Evolutionary conservation across 2,329 filamentous ascomycete genomes (phyloP), one percentile per base, ranked within the genome.

Genomic region (Aureobasidium melanogenum): DNA sequence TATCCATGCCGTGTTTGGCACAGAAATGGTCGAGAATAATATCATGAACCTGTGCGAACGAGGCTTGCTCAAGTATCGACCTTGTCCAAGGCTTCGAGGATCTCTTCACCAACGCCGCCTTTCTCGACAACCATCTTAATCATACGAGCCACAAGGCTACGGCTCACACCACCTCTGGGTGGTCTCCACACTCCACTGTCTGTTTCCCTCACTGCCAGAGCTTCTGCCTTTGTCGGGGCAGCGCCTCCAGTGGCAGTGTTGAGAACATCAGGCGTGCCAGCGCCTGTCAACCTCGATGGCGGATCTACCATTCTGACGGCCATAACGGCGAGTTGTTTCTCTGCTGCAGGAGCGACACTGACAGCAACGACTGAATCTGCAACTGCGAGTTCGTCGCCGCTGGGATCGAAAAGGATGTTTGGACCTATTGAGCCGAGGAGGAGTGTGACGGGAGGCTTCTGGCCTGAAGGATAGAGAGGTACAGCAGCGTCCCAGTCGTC

Each of bases 341-440:
- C 1, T 36, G 57, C 22, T 69, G 70, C 5, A 84, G 84, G 39
- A 95, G 84, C 84, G 36, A 96, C 82, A 0, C 91, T 96, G 5
- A 97, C 84, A 1, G 93, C 94, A 48, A 97, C 79, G 3, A 94
- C 89, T 14, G 87, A 85, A 69, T 97, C 93, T 1, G 94, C 94
- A 4, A 97, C 93, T 2, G 91, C 89, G 17, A 99, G 85, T 74
- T 99, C 94, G 72, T 97, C 92, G 67, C 87, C 86, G 57, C 85
- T 88, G 0, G 94, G 93, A 72, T 99, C 94, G 76, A 97, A 97
- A 66, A 99, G 88, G 74, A 96, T 87, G 72, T 94, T 97, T 63
- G 88, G 81, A 62, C 88, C 89, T 0, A 96, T 87, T 3, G 88
- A 85, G 73, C 96, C 88, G 61, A 97, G 91, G 12, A 99, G 86